Conservation (phyloP, 2,329 filamentous ascomycete species). For the Phyllosticta citrichinensis region DNA sequence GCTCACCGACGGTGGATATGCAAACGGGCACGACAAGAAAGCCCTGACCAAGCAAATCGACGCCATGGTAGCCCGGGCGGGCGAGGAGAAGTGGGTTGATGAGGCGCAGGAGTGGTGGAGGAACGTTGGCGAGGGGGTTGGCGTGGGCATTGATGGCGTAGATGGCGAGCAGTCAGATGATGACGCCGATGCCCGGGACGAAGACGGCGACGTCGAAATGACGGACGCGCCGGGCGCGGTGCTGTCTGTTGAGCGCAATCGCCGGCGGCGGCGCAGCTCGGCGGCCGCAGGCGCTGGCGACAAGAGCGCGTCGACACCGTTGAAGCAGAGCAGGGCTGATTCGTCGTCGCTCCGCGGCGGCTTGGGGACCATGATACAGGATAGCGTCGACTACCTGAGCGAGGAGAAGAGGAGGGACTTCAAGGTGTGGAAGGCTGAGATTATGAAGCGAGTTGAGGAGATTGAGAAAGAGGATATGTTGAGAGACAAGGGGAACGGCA, state of each 20-base stretch:
- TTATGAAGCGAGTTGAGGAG: conserved; percentile 44
- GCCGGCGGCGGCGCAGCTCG: conserved; percentile 25
- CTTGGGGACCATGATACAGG: conserved; percentile 62
- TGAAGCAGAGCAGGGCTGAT: conserved; percentile 25
- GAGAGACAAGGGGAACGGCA: background rate
- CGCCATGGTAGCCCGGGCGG: conserved; percentile 5
- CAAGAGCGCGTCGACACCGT: background rate
- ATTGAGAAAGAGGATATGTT: conserved; percentile 2
- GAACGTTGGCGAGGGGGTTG: conserved; percentile 8
- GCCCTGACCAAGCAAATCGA: conserved; percentile 34
- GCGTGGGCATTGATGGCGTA: conserved; percentile 16
- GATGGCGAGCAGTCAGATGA: conserved; percentile 14
- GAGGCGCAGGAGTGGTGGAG: conserved; percentile 14
- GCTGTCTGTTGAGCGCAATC: background rate
- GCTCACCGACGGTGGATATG: background rate
- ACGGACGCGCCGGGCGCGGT: background rate
- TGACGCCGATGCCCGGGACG: conserved; percentile 27
- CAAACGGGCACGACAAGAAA: background rate
- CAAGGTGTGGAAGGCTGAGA: conserved; percentile 51
- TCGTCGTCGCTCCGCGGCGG: conserved; percentile 28
- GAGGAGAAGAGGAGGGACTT: conserved; percentile 53
- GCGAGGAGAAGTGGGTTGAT: conserved; percentile 12
- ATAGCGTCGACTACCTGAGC: conserved; percentile 61
- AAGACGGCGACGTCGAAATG: conserved; percentile 29
- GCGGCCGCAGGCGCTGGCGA: conserved; percentile 10